phyloP scores from a whole-genome alignment of 768 basidiomycete species.

The Rhizopogon salebrosus region DNA sequence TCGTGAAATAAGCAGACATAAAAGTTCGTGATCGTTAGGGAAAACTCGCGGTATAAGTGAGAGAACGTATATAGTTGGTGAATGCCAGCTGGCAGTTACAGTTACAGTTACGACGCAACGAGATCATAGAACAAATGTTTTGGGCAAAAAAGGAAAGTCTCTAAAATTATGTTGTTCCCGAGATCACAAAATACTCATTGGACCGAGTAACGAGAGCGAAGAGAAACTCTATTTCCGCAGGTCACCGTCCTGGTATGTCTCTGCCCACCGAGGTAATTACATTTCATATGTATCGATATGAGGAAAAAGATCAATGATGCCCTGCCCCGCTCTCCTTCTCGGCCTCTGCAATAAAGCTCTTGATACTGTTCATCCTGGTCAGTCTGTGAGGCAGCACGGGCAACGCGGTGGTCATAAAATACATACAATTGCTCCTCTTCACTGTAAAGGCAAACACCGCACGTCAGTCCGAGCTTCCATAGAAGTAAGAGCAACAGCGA shows the following conservation, averaged over 20 bases:
- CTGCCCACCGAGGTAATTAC: not conserved
- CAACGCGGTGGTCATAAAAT: slow-evolving; percentile 6
- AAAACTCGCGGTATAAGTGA: not conserved
- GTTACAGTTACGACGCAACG: slow-evolving; percentile 1
- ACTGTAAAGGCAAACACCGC: slow-evolving; percentile 29
- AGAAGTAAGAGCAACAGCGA: not conserved
- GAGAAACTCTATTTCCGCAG: not conserved
- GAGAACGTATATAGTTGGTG: not conserved
- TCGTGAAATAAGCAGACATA: not conserved
- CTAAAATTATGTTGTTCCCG: not conserved
- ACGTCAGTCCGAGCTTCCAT: slow-evolving; percentile 6
- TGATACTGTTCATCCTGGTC: slow-evolving; percentile 62
- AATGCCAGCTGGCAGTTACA: not conserved
- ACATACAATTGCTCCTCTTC: slow-evolving; percentile 86
- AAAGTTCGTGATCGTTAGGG: too few relatives aligned
- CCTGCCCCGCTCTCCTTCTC: slow-evolving; percentile 63
- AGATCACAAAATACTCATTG: not conserved
- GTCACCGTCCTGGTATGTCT: not conserved
- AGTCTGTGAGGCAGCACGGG: slow-evolving; percentile 31
- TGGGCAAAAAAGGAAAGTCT: not conserved
- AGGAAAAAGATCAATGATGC: slow-evolving; percentile 18
- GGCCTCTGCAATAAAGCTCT: slow-evolving; percentile 75
- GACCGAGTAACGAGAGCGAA: not conserved
- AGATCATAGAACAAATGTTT: not conserved
- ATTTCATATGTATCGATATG: not conserved